Base-by-base conservation (phyloP, 164 flowering plant genomes). In the Magnolia kwangsiensis region DNA sequence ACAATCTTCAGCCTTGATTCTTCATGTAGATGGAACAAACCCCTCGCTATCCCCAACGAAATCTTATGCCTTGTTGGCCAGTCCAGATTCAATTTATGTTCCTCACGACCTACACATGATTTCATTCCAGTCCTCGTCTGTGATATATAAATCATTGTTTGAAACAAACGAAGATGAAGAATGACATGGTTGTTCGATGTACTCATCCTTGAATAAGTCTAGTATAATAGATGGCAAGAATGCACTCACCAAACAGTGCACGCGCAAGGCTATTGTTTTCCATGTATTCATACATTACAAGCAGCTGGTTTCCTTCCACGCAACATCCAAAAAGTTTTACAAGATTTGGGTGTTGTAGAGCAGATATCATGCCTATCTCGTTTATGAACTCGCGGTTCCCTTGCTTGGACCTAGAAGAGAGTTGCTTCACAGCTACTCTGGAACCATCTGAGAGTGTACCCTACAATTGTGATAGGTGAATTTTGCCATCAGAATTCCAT, bases 351-450 rank as follows among this genome's bases (percentile, higher is more conserved):
- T 89, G 92, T 69, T 88, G 89, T 73, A 89, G 59, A 72, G 86
- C 82, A 78, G 90, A 86, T n/a, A 89, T 86, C 83, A 83, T 85
- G 63, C 92, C 90, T 45, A 88, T 86, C 81, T 89, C 92, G 73
- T 88, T 89, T 13, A 89, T 24, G 78, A 89, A 89, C 76, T 89
- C 90, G n/a, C 90, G 92, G 50, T 84, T 88, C 19, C 92, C 92
- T 82, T 89, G 92, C 77, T 63, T 86, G 69, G 90, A 88, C 73
- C 79, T 84, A n/a, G 90, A 81, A 8, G 91, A 89, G 63, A 89
- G 90, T 77, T 86, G 89, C 82, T 89, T 89, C 11, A 88, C 89
- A 63, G 92, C 92, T 69, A 89, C 81, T 23, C 78, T 5, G 2
- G 86, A 77, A 49, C 90, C 92, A 81, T 89, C 88, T 37, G 78